Evolutionary conservation across 805 yeast genomes (phyloP), one percentile per base, ranked within the genome.

Genomic region (Millerozyma miso): DNA sequence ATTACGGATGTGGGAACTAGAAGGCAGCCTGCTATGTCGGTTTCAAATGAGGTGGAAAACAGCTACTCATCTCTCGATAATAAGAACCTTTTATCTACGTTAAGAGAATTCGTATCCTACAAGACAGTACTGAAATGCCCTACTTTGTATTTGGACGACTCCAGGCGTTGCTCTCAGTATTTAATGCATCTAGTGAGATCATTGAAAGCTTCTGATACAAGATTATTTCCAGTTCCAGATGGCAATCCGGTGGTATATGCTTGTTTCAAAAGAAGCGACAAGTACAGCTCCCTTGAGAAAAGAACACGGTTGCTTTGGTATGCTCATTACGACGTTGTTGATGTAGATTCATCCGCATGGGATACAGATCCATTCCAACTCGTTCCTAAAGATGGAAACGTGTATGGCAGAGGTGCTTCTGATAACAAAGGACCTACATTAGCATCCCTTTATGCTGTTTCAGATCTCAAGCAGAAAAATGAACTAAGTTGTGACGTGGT

Each of bases 271-370:
- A 80, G 79, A 3, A 77, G 74, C 40, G 33, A 41, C 12, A 29
- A 37, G 8, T 38, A 34, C 3, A 37, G 20, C 4, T 23, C 20
- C 4, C 39, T 34, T 2, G 43, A 38, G 15, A 38, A 44, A 10
- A 50, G 41, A 37, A 23, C 29, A 23, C 69, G 86, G 43, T 72
- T 88, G 3, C 60, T 91, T 38, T 91, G 95, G 85, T 91, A 91
- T 62, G 98, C 96, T 1, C 99, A 91, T 69, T 91, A 93, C 58
- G 99, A 91, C 63, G 97, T 91, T 19, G 88, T 91, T 33, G 86
- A 85, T 45, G 95, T 95, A 0, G 65, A 69, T 17, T 55, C 50
- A n/a, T 72, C 70, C 4, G 71, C 71, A 23, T 91, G 98, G 97
- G 59, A 69, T 6, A 77, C 93, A 0, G 82, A 84, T 48, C 98